These are phyloP conservation scores for Ophiobolus disseminans DNA, from an alignment of 2,329 filamentous ascomycete species.

Conservation along the genomic window DNA sequence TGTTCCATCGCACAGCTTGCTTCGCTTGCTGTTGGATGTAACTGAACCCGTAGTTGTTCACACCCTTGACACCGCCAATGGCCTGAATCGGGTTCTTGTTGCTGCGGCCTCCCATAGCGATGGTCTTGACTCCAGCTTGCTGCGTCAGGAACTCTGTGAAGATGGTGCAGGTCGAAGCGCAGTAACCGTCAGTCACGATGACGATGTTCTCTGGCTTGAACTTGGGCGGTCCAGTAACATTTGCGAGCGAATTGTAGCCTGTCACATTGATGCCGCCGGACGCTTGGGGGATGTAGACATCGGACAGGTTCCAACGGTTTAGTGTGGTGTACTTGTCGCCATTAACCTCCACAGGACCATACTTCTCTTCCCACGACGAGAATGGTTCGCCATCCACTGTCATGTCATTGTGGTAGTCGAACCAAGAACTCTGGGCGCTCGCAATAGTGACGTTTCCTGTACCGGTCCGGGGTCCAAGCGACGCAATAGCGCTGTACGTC, in stretches of 20 bases:
- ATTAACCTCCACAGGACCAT: slow-evolving; percentile 39
- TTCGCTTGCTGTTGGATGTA: slow-evolving; percentile 40
- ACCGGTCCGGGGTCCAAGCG: slow-evolving; percentile 39
- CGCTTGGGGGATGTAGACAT: slow-evolving; percentile 34
- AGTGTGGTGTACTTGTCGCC: slow-evolving; percentile 48
- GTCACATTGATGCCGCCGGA: slow-evolving; percentile 48
- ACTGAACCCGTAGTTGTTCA: slow-evolving; percentile 45
- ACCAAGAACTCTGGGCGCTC: slow-evolving; percentile 50
- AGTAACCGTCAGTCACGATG: slow-evolving; percentile 65
- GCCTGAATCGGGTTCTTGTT: slow-evolving; percentile 60
- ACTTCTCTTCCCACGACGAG: slow-evolving; percentile 55
- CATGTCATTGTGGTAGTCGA: slow-evolving; percentile 57
- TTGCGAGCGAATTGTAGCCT: slow-evolving; percentile 44
- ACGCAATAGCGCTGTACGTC: slow-evolving; percentile 44
- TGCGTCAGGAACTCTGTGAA: slow-evolving; percentile 63
- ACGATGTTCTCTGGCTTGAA: slow-evolving; percentile 62
- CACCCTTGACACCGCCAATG: slow-evolving; percentile 62
- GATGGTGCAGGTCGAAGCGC: slow-evolving; percentile 65
- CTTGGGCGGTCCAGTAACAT: slow-evolving; percentile 55
- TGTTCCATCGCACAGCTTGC: slow-evolving; percentile 28
- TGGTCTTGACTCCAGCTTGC: slow-evolving; percentile 61
- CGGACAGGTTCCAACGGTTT: slow-evolving; percentile 47
- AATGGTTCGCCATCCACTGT: slow-evolving; percentile 60
- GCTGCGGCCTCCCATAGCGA: slow-evolving; percentile 59
- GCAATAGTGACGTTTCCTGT: slow-evolving; percentile 47